Evolutionary conservation across 2,329 filamentous ascomycete species (phyloP).

Genomic region (Nigrograna mackinnonii): DNA sequence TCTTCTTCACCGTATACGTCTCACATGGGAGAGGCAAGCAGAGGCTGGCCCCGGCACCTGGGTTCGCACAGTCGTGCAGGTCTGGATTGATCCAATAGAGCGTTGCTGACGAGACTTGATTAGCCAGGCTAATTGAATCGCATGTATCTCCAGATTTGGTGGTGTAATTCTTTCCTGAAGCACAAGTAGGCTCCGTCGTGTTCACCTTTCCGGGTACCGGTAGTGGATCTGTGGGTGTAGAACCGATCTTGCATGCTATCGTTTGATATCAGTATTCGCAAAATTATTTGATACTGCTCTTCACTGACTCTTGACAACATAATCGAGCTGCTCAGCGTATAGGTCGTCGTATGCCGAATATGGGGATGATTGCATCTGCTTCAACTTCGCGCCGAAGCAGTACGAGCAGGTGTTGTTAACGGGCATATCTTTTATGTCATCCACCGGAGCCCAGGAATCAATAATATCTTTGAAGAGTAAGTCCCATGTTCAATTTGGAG

Average conservation of each 20-base stretch:
- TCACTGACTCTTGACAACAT: background rate
- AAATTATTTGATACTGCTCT: too few relatives aligned
- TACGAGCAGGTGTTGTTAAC: background rate
- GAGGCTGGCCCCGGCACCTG: background rate
- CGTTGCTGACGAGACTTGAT: background rate
- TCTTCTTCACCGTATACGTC: background rate
- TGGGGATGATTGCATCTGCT: background rate
- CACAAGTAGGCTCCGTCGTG: background rate
- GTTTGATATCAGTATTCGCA: too few relatives aligned
- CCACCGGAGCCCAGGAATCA: background rate
- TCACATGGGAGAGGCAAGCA: background rate
- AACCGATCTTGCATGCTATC: too few relatives aligned
- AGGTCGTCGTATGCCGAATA: background rate
- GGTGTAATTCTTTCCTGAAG: background rate
- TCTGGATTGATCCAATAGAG: background rate
- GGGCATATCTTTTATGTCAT: background rate
- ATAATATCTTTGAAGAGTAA: background rate
- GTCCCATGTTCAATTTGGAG: too few relatives aligned
- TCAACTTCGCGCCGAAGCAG: background rate
- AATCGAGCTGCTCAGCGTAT: too few relatives aligned
- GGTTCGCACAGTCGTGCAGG: background rate
- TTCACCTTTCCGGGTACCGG: too few relatives aligned
- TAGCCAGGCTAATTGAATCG: background rate
- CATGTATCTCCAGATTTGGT: background rate
- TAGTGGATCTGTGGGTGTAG: too few relatives aligned